phyloP scores from a whole-genome alignment of 2,329 filamentous ascomycete genomes.

The Ophiostoma ulmi region DNA sequence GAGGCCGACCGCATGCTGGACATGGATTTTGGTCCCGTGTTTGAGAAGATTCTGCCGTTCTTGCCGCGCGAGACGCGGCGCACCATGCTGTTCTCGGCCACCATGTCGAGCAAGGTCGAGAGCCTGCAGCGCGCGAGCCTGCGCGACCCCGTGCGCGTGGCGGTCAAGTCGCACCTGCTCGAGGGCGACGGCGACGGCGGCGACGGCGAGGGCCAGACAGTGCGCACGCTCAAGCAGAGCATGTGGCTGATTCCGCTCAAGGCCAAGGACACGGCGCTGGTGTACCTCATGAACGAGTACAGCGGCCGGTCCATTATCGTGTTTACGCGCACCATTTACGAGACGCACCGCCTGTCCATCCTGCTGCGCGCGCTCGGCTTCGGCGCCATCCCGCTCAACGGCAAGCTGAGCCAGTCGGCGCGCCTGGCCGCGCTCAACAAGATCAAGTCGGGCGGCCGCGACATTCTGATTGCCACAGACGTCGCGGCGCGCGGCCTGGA shows the following conservation, averaged over 20 bases:
- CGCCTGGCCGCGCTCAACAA: conserved; percentile 86
- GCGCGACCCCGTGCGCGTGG: conserved; percentile 47
- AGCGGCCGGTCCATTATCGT: conserved; percentile 82
- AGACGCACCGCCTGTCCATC: conserved; percentile 80
- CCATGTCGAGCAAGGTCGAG: conserved; percentile 90
- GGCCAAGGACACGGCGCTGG: conserved; percentile 84
- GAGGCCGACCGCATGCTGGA: conserved; percentile 90
- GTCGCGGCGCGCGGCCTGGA: conserved; percentile 91
- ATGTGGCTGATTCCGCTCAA: conserved; percentile 82
- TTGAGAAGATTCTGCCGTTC: conserved; percentile 79
- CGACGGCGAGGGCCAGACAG: conserved; percentile 79
- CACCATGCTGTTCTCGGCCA: conserved; percentile 70
- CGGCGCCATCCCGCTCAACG: conserved; percentile 86
- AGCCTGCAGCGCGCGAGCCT: conserved; percentile 84
- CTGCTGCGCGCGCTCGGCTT: conserved; percentile 80
- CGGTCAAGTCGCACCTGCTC: not conserved
- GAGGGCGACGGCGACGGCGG: conserved; percentile 57
- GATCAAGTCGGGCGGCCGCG: conserved; percentile 72
- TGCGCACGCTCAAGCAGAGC: conserved; percentile 78
- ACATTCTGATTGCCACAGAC: conserved; percentile 88
- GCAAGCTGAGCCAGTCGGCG: conserved; percentile 80
- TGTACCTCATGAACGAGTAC: conserved; percentile 81
- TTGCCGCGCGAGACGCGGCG: conserved; percentile 68
- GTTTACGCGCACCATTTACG: conserved; percentile 87
- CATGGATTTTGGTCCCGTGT: conserved; percentile 29